phyloP scores from a whole-genome alignment of 441 rosid genomes.

The Geranium incanum region DNA sequence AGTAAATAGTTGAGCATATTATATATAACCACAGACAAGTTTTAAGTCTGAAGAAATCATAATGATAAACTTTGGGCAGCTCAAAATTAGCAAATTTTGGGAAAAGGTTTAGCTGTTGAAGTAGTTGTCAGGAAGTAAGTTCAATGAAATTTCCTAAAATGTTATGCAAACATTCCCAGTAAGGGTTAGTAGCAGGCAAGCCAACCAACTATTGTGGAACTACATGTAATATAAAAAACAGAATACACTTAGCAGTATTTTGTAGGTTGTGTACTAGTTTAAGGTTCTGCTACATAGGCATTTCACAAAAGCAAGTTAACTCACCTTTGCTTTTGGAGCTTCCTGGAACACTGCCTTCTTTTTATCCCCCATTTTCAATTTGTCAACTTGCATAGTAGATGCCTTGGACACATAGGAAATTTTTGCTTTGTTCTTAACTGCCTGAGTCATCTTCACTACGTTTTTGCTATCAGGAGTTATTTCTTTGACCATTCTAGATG shows the following conservation, averaged over 20 bases:
- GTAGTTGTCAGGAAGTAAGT: background rate
- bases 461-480: constrained; percentile 34
- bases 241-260: background rate
- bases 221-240: background rate
- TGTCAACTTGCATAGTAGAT: constrained; percentile 23
- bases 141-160: background rate
- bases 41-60: background rate
- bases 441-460: constrained; percentile 24
- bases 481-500: constrained; percentile 25
- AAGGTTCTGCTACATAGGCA: background rate
- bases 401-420: constrained; percentile 21
- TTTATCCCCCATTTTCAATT: constrained; percentile 17
- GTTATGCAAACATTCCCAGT: background rate
- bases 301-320: constrained; percentile 7
- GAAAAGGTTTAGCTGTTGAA: background rate
- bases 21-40: background rate
- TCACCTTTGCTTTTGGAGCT: constrained; percentile 36
- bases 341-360: constrained; percentile 22
- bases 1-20: background rate
- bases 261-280: background rate
- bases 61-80: background rate
- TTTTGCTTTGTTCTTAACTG: constrained; percentile 21
- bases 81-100: background rate
- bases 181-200: background rate
- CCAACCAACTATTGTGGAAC: background rate